phyloP scores from a whole-genome alignment of 352 stramenopile genomes.

The Pythium utonaiense region DNA sequence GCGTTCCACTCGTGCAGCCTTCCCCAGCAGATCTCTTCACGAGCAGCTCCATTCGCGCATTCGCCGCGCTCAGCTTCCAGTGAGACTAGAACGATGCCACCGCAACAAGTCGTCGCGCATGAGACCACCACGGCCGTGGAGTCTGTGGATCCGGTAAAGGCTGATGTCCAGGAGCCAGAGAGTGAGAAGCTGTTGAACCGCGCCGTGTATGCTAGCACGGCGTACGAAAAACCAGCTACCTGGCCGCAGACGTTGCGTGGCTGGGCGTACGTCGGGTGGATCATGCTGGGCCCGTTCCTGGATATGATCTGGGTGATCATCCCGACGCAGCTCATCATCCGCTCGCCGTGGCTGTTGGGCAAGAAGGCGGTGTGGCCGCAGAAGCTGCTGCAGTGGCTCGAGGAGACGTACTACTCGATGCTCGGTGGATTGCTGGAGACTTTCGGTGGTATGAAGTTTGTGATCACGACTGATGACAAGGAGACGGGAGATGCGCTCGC shows the following conservation, averaged over 20 bases:
- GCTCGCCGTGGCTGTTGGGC: conserved; percentile 9
- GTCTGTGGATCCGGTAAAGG: background rate
- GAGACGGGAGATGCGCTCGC: conserved; percentile 28
- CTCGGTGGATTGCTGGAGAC: conserved; percentile 56
- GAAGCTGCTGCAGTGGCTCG: conserved; percentile 29
- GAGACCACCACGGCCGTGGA: background rate
- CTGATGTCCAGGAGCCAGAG: conserved; percentile 5
- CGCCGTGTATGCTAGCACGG: conserved; percentile 35
- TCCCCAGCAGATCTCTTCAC: too few relatives aligned
- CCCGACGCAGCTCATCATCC: conserved; percentile 45
- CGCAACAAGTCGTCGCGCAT: conserved; percentile 7
- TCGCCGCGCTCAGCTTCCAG: too few relatives aligned
- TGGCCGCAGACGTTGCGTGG: conserved; percentile 41
- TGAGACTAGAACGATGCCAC: conserved; percentile 2
- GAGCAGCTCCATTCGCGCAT: too few relatives aligned
- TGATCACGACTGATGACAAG: conserved; percentile 47
- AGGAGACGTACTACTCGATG: conserved; percentile 61
- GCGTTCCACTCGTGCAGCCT: too few relatives aligned
- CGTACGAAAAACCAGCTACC: conserved; percentile 43
- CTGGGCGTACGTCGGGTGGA: conserved; percentile 39
- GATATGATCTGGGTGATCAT: conserved; percentile 62
- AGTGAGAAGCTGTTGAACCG: conserved; percentile 24
- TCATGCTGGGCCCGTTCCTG: conserved; percentile 51
- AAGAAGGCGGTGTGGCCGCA: conserved; percentile 15
- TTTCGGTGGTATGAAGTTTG: conserved; percentile 47